phyloP scores from a whole-genome alignment of 2,329 filamentous ascomycete genomes.

The Hymenoscyphus repandus region DNA sequence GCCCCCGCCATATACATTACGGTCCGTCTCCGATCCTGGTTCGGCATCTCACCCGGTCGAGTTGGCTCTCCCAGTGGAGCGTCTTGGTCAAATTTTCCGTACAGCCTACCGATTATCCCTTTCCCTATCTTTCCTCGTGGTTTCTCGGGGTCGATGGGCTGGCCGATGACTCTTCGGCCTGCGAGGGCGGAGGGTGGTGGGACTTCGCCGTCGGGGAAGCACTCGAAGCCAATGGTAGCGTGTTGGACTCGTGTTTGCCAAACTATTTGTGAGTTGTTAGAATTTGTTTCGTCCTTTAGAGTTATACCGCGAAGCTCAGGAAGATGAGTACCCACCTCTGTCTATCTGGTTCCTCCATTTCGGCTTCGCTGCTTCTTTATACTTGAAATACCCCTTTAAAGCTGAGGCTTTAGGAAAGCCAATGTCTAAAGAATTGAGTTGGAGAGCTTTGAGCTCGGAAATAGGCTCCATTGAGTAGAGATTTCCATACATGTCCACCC shows the following conservation, averaged over 20 bases:
- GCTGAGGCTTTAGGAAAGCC: conserved; percentile 74
- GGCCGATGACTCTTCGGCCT: conserved; percentile 51
- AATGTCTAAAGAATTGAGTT: conserved; percentile 56
- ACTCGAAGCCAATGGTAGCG: conserved; percentile 62
- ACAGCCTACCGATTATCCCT: conserved; percentile 1
- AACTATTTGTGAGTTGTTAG: not conserved
- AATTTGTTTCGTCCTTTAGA: not conserved
- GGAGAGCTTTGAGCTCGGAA: conserved; percentile 58
- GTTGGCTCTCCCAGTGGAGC: not conserved
- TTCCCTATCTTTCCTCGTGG: conserved; percentile 23
- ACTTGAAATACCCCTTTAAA: too few species aligned
- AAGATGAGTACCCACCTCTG: conserved; percentile 43
- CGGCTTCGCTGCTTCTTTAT: too few species aligned
- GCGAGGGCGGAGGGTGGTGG: conserved; percentile 80
- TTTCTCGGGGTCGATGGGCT: conserved; percentile 44
- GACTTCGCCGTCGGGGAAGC: conserved; percentile 62
- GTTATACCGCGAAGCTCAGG: not conserved
- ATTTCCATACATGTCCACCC: conserved; percentile 69
- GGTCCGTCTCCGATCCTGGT: conserved; percentile 1
- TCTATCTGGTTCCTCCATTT: too few species aligned
- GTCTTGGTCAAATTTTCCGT: conserved; percentile 1
- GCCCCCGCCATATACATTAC: not conserved
- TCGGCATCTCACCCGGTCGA: not conserved
- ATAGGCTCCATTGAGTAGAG: conserved; percentile 61
- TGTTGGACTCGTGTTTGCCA: conserved; percentile 64